Evolutionary conservation across 495 filamentous ascomycete genomes (phyloP), one percentile per base, ranked within the genome.

Genomic region (Xylaria intraflava): DNA sequence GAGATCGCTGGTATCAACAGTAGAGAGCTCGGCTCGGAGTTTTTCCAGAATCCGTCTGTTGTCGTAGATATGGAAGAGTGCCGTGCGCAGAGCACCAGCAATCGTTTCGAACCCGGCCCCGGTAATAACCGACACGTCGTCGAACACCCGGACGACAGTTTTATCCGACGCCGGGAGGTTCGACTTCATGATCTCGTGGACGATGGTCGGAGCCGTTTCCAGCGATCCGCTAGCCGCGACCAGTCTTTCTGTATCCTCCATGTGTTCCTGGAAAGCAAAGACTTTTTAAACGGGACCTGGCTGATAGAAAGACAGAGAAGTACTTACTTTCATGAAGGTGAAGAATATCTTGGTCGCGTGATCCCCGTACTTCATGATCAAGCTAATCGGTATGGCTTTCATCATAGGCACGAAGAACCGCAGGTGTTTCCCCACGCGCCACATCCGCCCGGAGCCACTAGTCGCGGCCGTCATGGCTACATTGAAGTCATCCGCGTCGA

Each of bases 391-490:
- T 8, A 69, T 56, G 2, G 57, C 49, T 19, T 35, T 52, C 36
- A 66, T n/a, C 2, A 53, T 16, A n/a, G 63, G 58, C 11, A 62
- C 57, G 26, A 65, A 52, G 41, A 55, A 58, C 20, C 45, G 56
- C 6, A 70, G 24, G 42, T 60, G 56, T 50, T 70, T 70, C 14
- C 56, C 57, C 9, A 38, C n/a, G 17, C 63, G 59, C 67, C 67
- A 70, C 12, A 66, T 24, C 10, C 16, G 11, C 4, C 65, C 65
- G 0, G 51, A 38, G 9, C 59, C 56, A 9, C 52, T 42, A 6
- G 49, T 31, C 12, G 60, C 27, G 1, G 46, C 44, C 12, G 53
- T 42, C 19, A 66, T 47, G 11, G 44, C 51, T 10, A 47, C 24
- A 29, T 57, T 47, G 33, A 68, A 70, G 29, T 70, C 65, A 2